A percentile compares a stretch with the other conserved stretches of the same genome.
Evolutionary conservation across 495 filamentous ascomycete genomes (phyloP).

Genomic region (Neurospora sp.): DNA sequence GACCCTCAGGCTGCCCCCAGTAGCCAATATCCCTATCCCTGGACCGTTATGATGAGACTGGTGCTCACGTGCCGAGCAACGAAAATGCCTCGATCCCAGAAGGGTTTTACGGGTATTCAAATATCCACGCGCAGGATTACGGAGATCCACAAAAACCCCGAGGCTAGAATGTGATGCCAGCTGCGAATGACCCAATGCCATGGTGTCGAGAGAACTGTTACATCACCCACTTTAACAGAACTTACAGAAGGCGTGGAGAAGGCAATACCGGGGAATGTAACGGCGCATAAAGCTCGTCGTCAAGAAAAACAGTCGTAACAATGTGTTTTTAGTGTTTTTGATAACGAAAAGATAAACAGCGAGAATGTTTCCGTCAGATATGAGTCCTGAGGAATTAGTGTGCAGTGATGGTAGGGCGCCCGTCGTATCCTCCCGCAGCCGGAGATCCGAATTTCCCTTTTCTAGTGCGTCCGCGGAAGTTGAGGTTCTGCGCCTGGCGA

Average conservation of each 20-base stretch:
- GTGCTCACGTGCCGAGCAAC: not conserved
- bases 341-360: not conserved
- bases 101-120: not conserved
- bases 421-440: not conserved
- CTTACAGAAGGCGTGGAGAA: not conserved
- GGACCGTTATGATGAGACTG: not conserved
- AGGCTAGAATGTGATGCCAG: not conserved
- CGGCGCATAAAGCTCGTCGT: not conserved
- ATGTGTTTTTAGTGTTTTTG: not conserved
- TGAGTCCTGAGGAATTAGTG: not conserved
- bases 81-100: not conserved
- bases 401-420: not conserved
- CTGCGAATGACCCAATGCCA: not conserved
- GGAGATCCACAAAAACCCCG: not conserved
- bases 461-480: not conserved
- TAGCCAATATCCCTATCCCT: not conserved
- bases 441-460: not conserved
- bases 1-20: not conserved
- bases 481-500: not conserved
- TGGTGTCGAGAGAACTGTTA: not conserved
- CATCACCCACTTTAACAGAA: not conserved
- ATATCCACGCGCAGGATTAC: not conserved
- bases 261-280: not conserved
- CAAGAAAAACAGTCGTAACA: not conserved
- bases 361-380: not conserved